phyloP scores from a whole-genome alignment of 345 rosid genomes.

The Eucalyptus pauciflora region DNA sequence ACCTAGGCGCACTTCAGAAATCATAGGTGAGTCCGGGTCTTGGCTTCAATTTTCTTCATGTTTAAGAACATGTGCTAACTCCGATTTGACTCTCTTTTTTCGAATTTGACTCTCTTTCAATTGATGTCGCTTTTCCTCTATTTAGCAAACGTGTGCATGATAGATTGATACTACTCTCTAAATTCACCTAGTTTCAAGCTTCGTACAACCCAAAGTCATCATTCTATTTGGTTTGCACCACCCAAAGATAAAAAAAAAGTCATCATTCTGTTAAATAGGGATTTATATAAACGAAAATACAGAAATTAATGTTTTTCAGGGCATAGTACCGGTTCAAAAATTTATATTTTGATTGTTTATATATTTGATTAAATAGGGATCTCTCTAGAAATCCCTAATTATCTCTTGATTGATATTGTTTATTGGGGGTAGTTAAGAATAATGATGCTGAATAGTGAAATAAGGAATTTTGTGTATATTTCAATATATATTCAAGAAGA shows the following conservation, averaged over 20 bases:
- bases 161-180: background rate
- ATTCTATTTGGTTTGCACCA: background rate
- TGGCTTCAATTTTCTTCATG: background rate
- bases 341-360: too few relatives aligned
- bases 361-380: too few relatives aligned
- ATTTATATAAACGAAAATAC: too few relatives aligned
- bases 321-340: too few relatives aligned
- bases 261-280: too few relatives aligned
- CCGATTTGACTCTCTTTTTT: background rate
- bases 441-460: background rate
- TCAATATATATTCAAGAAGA: background rate
- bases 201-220: background rate
- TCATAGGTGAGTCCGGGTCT: background rate
- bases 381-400: too few relatives aligned
- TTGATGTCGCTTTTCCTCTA: background rate
- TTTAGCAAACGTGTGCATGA: background rate
- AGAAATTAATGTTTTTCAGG: too few relatives aligned
- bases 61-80: background rate
- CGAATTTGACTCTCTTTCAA: background rate
- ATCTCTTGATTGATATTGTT: background rate
- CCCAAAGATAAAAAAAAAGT: background rate
- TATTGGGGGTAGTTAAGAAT: background rate
- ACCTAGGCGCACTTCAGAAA: background rate
- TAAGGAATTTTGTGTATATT: background rate
- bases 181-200: background rate